Percentiles rank a stretch among this genome's conserved stretches.
phyloP scores from a whole-genome alignment of 257 asterid genomes.

The Ilex asprella region DNA sequence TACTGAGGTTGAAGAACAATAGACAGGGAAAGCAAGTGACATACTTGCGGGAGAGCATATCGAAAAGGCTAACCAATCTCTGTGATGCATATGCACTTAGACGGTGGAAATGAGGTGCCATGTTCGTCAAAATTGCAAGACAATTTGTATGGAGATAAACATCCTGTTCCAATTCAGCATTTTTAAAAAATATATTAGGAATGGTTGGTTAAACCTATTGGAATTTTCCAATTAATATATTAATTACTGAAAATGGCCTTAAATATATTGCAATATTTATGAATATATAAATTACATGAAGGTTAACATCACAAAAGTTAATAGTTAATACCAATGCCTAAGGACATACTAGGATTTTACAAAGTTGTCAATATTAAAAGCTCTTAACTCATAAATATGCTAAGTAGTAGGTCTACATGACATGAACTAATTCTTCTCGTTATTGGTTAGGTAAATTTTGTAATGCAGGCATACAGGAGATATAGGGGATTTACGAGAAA shows the following conservation, averaged over 20 bases:
- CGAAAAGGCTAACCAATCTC: conserved; percentile 93
- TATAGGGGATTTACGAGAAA: too few species aligned
- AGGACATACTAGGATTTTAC: too few species aligned
- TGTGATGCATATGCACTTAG: conserved; percentile 90
- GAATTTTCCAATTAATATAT: background rate
- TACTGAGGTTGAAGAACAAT: background rate
- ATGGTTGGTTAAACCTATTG: background rate
- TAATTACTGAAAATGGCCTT: background rate
- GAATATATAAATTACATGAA: background rate
- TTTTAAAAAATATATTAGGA: conserved; percentile 14
- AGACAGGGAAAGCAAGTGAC: conserved; percentile 11
- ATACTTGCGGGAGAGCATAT: conserved; percentile 97
- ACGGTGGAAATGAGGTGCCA: conserved; percentile 91
- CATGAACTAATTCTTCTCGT: too few species aligned
- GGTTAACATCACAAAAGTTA: too few species aligned
- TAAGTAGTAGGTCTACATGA: too few species aligned
- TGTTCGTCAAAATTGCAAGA: conserved; percentile 86
- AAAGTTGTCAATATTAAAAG: too few species aligned
- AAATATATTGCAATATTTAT: background rate
- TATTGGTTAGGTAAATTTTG: too few species aligned
- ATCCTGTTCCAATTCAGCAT: conserved; percentile 51
- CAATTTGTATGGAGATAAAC: conserved; percentile 89
- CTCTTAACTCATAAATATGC: too few species aligned
- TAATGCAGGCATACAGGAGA: too few species aligned
- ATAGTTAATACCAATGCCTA: too few species aligned